Base-by-base conservation (phyloP, 2,329 filamentous ascomycete species). In the Plectosphaerella plurivora region DNA sequence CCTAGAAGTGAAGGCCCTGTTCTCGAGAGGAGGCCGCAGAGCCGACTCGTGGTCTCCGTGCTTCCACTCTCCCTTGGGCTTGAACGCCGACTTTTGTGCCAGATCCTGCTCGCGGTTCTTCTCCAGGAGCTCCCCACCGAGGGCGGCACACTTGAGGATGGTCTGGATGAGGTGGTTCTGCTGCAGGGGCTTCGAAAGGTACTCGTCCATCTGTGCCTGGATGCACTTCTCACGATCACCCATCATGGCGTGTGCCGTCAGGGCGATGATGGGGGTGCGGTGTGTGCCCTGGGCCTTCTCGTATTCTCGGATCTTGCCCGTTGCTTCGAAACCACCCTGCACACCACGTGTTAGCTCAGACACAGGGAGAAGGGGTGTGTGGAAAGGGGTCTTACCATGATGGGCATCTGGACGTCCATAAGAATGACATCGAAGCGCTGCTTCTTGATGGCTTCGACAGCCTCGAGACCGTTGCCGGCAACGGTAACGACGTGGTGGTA, bases 331-430 rank as follows among this genome's bases (percentile, higher is more conserved):
- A 45, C 94, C 94, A 66, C 94, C 94, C 86, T 89, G 37, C 51
- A 11, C 12, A 36, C 37, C 46, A 16, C 49, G 36, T 25, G 45
- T 62, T 57, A 58, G 49, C 53, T n/a, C 24, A 3, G 22, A 22
- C 22, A 22, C 22, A 22, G 5, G 22, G 22, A 22, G 22, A 22
- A 3, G 22, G 3, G 22, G 22, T n/a, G 28, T 12, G 35, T 37
- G 3, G 11, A 22, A 22, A 22, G 22, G 11, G 18, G 36, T 58
- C 83, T 75, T 73, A 89, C 86, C 92, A 97, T 97, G 63, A 97
- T 89, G n/a, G 94, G 94, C 94, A 99, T 99, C 68, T 97, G 94
- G 16, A 99, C 94, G 66, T 99, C 94, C 94, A 99, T 99, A 47
- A 99, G 80, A 58, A 99, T 94, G 56, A 96, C 90, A 68, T 99